These are phyloP conservation scores for Abrus precatorius DNA, from an alignment of 306 rosid genomes.

Conservation along the genomic window DNA sequence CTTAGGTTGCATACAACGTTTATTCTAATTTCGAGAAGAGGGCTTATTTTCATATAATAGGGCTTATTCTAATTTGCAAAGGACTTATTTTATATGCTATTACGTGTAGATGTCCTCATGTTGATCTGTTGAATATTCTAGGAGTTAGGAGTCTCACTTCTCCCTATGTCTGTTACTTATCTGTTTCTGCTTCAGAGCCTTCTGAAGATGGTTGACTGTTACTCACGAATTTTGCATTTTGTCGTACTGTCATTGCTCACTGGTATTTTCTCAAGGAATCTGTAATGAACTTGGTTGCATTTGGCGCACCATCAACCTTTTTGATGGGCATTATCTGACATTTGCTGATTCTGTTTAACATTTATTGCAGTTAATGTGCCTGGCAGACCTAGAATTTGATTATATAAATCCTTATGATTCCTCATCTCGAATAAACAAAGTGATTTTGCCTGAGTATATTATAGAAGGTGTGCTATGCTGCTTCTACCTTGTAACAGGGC, in stretches of 20 bases:
- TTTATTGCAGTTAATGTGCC: slow-evolving; percentile 89
- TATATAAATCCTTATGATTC: slow-evolving; percentile 97
- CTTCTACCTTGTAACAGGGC: slow-evolving; percentile 84
- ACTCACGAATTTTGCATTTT: slow-evolving; percentile 19
- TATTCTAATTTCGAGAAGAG: slow-evolving; percentile 30
- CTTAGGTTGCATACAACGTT: slow-evolving; percentile 13
- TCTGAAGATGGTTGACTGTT: slow-evolving; percentile 6
- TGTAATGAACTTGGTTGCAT: slow-evolving; percentile 28
- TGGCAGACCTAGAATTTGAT: slow-evolving; percentile 96
- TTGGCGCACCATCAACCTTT: background rate
- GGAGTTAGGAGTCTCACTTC: slow-evolving; percentile 13
- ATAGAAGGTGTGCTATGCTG: slow-evolving; percentile 65
- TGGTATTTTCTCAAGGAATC: slow-evolving; percentile 21
- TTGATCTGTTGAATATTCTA: slow-evolving; percentile 23
- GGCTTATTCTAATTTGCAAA: background rate
- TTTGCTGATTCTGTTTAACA: slow-evolving; percentile 27
- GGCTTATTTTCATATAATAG: background rate
- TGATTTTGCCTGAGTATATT: slow-evolving; percentile 85
- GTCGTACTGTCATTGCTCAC: background rate
- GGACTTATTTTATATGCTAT: background rate
- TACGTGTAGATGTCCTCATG: background rate
- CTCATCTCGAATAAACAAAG: slow-evolving; percentile 78
- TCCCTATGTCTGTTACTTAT: background rate
- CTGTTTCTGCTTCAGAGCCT: slow-evolving; percentile 39
- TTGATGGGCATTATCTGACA: slow-evolving; percentile 2